Evolutionary conservation across 2,329 filamentous ascomycete genomes (phyloP).

Genomic region (Clonostachys rhizophaga): DNA sequence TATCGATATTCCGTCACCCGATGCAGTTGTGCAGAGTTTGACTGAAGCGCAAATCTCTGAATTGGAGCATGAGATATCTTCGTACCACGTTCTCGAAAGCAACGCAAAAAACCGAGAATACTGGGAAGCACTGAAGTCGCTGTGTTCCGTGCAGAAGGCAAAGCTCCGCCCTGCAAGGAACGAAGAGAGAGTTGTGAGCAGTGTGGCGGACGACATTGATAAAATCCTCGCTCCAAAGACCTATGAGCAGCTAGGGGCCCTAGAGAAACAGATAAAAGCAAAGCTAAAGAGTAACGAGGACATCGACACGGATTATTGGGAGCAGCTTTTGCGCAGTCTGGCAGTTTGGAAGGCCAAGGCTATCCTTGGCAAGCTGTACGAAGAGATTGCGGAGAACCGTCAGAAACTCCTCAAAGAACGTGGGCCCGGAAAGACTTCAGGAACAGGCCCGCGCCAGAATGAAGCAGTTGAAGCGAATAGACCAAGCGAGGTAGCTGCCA

Average conservation of each 20-base stretch:
- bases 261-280: conserved; percentile 81
- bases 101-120: conserved; percentile 77
- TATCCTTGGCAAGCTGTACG: conserved; percentile 72
- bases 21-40: conserved; percentile 73
- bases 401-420: conserved; percentile 61
- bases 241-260: conserved; percentile 76
- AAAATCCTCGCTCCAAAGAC: conserved; percentile 80
- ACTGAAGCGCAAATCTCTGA: conserved; percentile 63
- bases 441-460: conserved; percentile 37
- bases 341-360: conserved; percentile 90
- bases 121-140: conserved; percentile 85
- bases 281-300: conserved; percentile 87
- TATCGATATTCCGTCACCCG: conserved; percentile 74
- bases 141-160: conserved; percentile 72
- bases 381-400: conserved; percentile 68
- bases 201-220: conserved; percentile 85
- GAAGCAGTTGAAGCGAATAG: not conserved
- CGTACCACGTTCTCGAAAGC: conserved; percentile 78
- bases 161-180: conserved; percentile 55
- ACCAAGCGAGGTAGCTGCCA: not conserved
- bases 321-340: conserved; percentile 80
- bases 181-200: conserved; percentile 72
- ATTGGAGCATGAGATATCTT: conserved; percentile 74
- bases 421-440: conserved; percentile 47
- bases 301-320: conserved; percentile 97